These are phyloP conservation scores for Castanea mollissima DNA, from an alignment of 306 rosid genomes.

Conservation along the genomic window DNA sequence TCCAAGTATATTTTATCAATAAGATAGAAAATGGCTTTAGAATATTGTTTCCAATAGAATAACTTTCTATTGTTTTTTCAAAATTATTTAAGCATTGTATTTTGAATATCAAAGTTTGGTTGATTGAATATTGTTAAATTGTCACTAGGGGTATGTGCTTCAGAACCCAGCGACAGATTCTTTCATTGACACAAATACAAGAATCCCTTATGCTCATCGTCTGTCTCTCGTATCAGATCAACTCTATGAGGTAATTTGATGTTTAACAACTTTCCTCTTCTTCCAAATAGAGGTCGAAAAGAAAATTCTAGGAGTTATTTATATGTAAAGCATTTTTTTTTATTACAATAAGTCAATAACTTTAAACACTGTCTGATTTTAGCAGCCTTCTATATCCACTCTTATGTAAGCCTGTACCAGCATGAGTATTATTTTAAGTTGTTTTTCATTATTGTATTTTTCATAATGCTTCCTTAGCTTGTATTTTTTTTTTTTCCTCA, in stretches of 20 bases:
- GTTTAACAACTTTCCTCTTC: neutral
- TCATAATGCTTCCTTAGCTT: neutral
- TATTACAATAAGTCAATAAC: too few species aligned
- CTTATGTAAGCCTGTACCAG: too few species aligned
- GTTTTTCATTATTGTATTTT: too few species aligned
- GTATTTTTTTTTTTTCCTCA: neutral
- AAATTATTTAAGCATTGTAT: neutral
- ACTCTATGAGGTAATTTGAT: conserved; percentile 10
- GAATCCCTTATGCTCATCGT: conserved; percentile 2
- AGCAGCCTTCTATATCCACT: too few species aligned
- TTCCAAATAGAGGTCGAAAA: too few species aligned
- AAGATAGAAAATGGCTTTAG: neutral
- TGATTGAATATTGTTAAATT: neutral
- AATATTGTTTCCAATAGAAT: neutral
- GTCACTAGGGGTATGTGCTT: conserved; percentile 21
- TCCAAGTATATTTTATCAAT: neutral
- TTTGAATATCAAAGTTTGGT: neutral
- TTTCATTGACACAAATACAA: conserved; percentile 6
- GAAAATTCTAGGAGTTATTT: too few species aligned
- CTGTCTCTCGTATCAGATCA: conserved; percentile 14
- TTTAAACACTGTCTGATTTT: too few species aligned
- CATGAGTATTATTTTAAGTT: too few species aligned
- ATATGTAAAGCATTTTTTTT: too few species aligned
- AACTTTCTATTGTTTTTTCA: neutral
- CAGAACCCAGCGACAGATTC: conserved; percentile 21